phyloP scores from a whole-genome alignment of 208 protist genomes.

The Trypanosoma lewisi region DNA sequence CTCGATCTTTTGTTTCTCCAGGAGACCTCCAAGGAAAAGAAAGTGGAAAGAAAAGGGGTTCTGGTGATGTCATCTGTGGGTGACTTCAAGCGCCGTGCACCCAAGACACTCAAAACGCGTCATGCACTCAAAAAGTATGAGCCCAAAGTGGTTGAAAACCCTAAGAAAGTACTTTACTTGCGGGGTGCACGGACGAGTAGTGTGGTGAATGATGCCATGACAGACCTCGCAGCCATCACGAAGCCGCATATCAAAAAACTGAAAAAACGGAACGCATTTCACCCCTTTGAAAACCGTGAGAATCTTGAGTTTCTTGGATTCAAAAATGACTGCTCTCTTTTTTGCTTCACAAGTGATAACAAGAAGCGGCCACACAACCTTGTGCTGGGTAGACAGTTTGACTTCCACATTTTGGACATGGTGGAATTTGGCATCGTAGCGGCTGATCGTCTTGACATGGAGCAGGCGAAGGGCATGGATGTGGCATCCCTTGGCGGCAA shows the following conservation, averaged over 20 bases:
- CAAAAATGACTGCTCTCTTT: constrained; percentile 92
- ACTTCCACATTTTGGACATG: constrained; percentile 91
- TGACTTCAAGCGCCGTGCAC: constrained; percentile 69
- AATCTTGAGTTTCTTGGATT: constrained; percentile 89
- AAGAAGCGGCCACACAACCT: constrained; percentile 91
- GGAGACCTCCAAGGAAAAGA: neutral
- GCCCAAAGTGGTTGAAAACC: constrained; percentile 85
- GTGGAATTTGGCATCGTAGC: constrained; percentile 83
- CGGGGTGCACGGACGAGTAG: constrained; percentile 58
- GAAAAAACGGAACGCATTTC: constrained; percentile 82
- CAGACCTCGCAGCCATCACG: constrained; percentile 72
- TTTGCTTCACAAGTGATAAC: constrained; percentile 82
- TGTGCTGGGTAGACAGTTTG: constrained; percentile 81
- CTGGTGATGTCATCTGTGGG: constrained; percentile 42
- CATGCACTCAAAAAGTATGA: constrained; percentile 81
- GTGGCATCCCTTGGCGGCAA: constrained; percentile 72
- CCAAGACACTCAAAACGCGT: constrained; percentile 64
- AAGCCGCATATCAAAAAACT: constrained; percentile 80
- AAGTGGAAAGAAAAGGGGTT: too few species aligned
- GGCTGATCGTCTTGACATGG: constrained; percentile 72
- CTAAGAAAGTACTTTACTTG: constrained; percentile 79
- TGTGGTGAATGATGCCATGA: constrained; percentile 69
- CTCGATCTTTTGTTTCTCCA: constrained; percentile 22
- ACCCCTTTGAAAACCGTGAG: constrained; percentile 81
- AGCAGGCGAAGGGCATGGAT: constrained; percentile 40